Evolutionary conservation across 352 stramenopile species (phyloP), one percentile per base, ranked within the genome.

Genomic region (Salisapilia sapeloensis): DNA sequence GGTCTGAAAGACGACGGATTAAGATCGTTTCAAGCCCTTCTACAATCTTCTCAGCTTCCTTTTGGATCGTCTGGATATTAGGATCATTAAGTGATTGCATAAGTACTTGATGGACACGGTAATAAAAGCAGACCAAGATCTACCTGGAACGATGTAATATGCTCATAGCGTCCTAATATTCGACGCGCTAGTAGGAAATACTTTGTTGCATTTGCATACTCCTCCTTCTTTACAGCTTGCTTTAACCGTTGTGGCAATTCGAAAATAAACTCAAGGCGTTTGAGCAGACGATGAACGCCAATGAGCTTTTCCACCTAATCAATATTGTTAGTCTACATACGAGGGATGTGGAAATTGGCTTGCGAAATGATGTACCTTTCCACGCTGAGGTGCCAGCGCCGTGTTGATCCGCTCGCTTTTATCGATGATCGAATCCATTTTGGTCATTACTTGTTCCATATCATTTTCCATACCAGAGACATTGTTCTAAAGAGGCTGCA

Each of bases 241-340:
- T 70, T 75, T 6, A 95, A 57, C 24, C 80, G 70, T 53, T 86
- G 60, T 7, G 95, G 95, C 2, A 99, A 56, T 35, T 97, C 92
- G 25, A 98, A 93, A 29, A 99, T 79, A 28, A 97, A 96, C 54
- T 98, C 92, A 16, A 99, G 78, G 34, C 92, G 71, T 50, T 96
- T 93, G 18, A 99, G 56, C 17, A 98, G 60, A 13, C 94, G 75
- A 13, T 92, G 82, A 21, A 98, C 83, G 6, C 93, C 71, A 18
- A 99, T 86, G 38, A 99, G 92, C 52, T 98, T 97, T 23, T 97
- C 93, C 24, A 98, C 89, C 38, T 80, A 60, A 2, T 37, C 38
- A 12, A 53, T 43, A 18, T 64, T 76, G 26, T 52, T 9, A 53
- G 25, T 31, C 72, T 57, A 29, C 31, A 46, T 32, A 53, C 50